phyloP scores from a whole-genome alignment of 1,284 basidiomycete species.

The Tylopilus orsonianus region DNA sequence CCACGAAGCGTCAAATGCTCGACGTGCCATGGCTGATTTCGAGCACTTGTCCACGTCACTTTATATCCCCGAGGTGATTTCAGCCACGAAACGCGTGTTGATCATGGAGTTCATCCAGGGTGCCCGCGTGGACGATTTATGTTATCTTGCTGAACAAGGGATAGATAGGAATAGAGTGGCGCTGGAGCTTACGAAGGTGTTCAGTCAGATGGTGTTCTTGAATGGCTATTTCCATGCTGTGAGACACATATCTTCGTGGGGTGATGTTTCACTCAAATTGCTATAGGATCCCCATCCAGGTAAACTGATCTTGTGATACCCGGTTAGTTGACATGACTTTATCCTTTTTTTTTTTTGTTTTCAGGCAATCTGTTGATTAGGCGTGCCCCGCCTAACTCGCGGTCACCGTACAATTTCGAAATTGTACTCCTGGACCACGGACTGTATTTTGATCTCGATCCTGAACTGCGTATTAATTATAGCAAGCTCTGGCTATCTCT shows the following conservation, averaged over 20 bases:
- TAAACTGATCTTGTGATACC: constrained; percentile 26
- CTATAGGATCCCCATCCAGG: constrained; percentile 75
- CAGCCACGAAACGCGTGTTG: constrained; percentile 83
- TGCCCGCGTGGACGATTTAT: constrained; percentile 85
- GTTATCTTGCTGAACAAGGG: constrained; percentile 77
- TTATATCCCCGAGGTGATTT: constrained; percentile 88
- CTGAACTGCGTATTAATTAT: constrained; percentile 76
- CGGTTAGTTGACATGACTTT: background rate
- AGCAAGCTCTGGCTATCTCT: constrained; percentile 85
- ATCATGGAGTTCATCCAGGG: constrained; percentile 95
- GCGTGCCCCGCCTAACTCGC: constrained; percentile 58
- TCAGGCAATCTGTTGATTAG: constrained; percentile 90
- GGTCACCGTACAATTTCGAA: constrained; percentile 91
- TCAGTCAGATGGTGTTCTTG: constrained; percentile 95
- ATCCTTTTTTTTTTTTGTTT: constrained; percentile 4
- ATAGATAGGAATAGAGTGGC: constrained; percentile 96
- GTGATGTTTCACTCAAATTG: constrained; percentile 5
- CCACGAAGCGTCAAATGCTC: constrained; percentile 88
- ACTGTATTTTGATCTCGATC: constrained; percentile 87
- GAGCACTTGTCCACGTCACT: constrained; percentile 72
- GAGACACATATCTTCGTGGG: constrained; percentile 28
- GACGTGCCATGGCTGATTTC: constrained; percentile 75
- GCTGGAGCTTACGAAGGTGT: constrained; percentile 86
- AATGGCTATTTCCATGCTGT: constrained; percentile 92
- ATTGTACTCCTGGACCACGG: constrained; percentile 92